These are phyloP conservation scores for Cyberlindnera mrakii DNA, from an alignment of 805 yeast genomes.

Conservation along the genomic window DNA sequence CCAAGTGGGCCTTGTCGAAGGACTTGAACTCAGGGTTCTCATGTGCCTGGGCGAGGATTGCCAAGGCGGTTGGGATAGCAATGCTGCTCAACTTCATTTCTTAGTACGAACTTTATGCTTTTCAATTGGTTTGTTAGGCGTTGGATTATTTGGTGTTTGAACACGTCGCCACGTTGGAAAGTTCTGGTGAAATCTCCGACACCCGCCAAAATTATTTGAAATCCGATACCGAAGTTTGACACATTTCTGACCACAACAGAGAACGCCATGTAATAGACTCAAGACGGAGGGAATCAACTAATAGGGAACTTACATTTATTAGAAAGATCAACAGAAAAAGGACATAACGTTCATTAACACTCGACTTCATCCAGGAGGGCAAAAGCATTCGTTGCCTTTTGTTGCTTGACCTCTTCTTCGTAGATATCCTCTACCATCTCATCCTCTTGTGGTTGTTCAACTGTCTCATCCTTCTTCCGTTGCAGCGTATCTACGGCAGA, in stretches of 20 bases:
- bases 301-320: too few species aligned
- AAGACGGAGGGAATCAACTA: too few species aligned
- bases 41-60: slow-evolving; percentile 15
- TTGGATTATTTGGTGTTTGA: too few species aligned
- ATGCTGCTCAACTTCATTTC: slow-evolving; percentile 20
- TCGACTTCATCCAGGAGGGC: slow-evolving; percentile 28
- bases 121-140: background rate
- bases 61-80: slow-evolving; percentile 20
- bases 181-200: too few species aligned
- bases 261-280: too few species aligned
- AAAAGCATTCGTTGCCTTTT: slow-evolving; percentile 21
- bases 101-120: background rate
- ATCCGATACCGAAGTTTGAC: too few species aligned
- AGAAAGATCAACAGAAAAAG: background rate
- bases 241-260: too few species aligned
- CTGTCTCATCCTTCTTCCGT: slow-evolving; percentile 19
- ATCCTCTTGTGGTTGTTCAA: slow-evolving; percentile 8
- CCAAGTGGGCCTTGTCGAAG: slow-evolving; percentile 30
- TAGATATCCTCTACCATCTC: slow-evolving; percentile 21
- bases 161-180: too few species aligned
- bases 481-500: slow-evolving; percentile 15
- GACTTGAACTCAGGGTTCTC: slow-evolving; percentile 28
- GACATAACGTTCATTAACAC: slow-evolving; percentile 8
- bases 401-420: slow-evolving; percentile 12
- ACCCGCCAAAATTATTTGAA: too few species aligned